Evolutionary conservation across 208 protist genomes (phyloP), one percentile per base, ranked within the genome.

Genomic region (Plasmodiophora brassicae): DNA sequence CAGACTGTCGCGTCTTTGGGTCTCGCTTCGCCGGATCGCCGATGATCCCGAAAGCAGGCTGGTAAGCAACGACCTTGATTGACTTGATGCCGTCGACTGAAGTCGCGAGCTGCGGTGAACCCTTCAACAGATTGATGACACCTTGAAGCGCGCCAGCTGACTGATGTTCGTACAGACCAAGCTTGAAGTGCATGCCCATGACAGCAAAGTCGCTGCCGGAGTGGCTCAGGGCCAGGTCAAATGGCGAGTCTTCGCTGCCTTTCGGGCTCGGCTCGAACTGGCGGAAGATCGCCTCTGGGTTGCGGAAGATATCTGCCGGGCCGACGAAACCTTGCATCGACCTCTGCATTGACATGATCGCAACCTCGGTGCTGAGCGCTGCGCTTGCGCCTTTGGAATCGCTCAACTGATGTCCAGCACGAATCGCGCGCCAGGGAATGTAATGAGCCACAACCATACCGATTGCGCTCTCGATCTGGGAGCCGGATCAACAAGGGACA

Each of bases 151-250:
- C 85, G 14, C 85, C 85, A 1, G 85, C 85, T 8, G 85, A 88
- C 53, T 88, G 85, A 39, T 88, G 85, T 28, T 88, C 85, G 60
- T 88, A 88, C 1, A 88, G 53, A 45, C 85, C 85, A 44, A 88
- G 78, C 35, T 88, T 88, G 53, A 88, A 88, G 53, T 88, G 85
- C 85, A 88, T 88, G 39, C 85, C 85, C 85, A 88, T 88, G 10
- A 88, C 85, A 20, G 65, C 78, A 88, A 88, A 88, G 39, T 88
- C 85, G 5, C 60, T n/a, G 44, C 85, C 85, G 85, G 35, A 46
- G 85, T 88, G 85, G n/a, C 45, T 88, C 53, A 88, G n/a, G 25
- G 60, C 85, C 8, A 88, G 35, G 53, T 88, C 50, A 36, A 88
- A 88, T 39, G 85, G 85, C 1, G 85, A 88, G 36, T 53, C 84